Conservation (phyloP, 345 rosid genomes). For the Populus tremula region DNA sequence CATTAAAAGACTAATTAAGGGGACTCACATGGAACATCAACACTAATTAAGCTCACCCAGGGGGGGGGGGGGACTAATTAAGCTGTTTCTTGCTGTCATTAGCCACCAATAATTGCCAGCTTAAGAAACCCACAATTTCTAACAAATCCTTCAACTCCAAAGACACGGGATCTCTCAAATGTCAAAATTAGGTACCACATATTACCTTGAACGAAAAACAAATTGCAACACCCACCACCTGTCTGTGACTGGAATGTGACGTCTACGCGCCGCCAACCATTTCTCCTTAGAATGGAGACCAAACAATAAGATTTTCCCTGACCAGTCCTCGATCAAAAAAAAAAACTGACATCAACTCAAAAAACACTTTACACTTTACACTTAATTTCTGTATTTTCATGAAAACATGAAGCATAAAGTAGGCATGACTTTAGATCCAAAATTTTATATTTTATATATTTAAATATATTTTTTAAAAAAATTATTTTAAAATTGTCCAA, state of each 20-base stretch:
- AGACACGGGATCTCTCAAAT: background rate
- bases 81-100: background rate
- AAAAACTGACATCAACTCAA: background rate
- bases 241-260: background rate
- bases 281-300: background rate
- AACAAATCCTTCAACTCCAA: background rate
- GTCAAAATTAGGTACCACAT: background rate
- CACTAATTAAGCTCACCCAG: background rate
- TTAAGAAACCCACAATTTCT: background rate
- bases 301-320: background rate
- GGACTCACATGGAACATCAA: no score
- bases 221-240: background rate
- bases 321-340: background rate
- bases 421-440: no score
- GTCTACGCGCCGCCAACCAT: background rate
- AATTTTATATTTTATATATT: no score
- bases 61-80: background rate
- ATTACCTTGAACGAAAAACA: background rate
- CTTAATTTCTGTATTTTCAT: no score
- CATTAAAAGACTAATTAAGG: no score
- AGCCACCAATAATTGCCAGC: background rate
- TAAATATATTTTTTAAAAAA: no score
- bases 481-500: no score
- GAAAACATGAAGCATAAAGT: no score
- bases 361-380: background rate